Conservation (phyloP, 148 eudicot genomes). For the Amaranthus cruentus region DNA sequence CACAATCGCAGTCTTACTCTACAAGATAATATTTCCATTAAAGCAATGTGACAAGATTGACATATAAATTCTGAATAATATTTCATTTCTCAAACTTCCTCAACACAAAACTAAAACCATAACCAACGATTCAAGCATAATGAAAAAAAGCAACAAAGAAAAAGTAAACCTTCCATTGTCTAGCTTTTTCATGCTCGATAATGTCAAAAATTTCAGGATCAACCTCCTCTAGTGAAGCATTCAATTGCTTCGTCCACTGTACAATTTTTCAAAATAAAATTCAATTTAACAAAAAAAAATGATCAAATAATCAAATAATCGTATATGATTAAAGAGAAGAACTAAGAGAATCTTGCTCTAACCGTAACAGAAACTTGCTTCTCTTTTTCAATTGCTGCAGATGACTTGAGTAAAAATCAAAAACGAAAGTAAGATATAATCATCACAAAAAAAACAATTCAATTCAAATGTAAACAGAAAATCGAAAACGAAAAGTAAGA, state of each 20-base stretch:
- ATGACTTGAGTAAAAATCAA: slow-evolving; percentile 36
- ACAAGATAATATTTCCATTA: too few species aligned
- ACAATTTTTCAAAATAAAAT: not conserved
- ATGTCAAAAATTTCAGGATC: slow-evolving; percentile 97
- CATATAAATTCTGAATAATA: too few species aligned
- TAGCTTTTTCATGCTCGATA: slow-evolving; percentile 85
- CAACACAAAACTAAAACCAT: too few species aligned
- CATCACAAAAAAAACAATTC: not conserved
- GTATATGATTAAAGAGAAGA: not conserved
- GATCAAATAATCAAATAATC: not conserved
- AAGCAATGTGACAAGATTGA: too few species aligned
- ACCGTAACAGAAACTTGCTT: slow-evolving; percentile 58
- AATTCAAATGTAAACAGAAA: not conserved
- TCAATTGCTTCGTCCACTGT: slow-evolving; percentile 97
- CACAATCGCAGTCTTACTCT: not conserved
- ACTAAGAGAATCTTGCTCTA: slow-evolving; percentile 17
- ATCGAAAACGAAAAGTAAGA: not conserved
- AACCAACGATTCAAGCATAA: too few species aligned
- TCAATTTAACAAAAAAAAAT: not conserved
- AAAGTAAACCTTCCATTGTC: slow-evolving; percentile 86
- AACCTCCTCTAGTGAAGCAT: slow-evolving; percentile 77
- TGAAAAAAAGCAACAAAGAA: not conserved
- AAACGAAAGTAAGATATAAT: not conserved
- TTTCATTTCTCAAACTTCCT: too few species aligned
- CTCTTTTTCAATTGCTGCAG: slow-evolving; percentile 84